A percentile compares a stretch with the other conserved stretches of the same genome.
These are phyloP conservation scores for Candida tibetensis DNA, from an alignment of 805 yeast species.

Conservation along the genomic window DNA sequence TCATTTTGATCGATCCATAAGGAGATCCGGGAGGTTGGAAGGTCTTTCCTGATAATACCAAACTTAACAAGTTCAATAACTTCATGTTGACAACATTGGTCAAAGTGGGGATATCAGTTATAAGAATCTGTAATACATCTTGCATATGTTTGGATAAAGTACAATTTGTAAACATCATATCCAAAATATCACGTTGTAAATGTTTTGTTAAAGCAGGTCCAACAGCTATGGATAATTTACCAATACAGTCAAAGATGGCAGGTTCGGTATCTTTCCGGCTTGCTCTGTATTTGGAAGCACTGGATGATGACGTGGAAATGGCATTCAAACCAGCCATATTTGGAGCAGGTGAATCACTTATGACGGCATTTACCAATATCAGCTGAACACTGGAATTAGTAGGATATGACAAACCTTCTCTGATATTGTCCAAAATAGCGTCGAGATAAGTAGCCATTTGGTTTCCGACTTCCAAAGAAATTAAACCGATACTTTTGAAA, in stretches of 20 bases:
- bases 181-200: constrained; percentile 75
- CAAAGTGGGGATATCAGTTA: constrained; percentile 74
- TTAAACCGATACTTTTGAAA: constrained; percentile 77
- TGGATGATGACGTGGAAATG: constrained; percentile 24
- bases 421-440: constrained; percentile 76
- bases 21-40: constrained; percentile 89
- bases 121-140: constrained; percentile 65
- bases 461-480: constrained; percentile 74
- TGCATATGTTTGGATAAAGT: constrained; percentile 83
- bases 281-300: constrained; percentile 52
- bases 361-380: constrained; percentile 40
- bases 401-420: constrained; percentile 64
- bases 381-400: constrained; percentile 37
- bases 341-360: constrained; percentile 19
- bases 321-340: constrained; percentile 20
- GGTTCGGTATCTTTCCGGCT: constrained; percentile 72
- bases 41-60: constrained; percentile 74
- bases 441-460: constrained; percentile 86
- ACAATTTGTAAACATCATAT: constrained; percentile 69
- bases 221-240: constrained; percentile 81
- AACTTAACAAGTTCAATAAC: constrained; percentile 66
- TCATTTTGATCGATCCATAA: constrained; percentile 56
- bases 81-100: constrained; percentile 70
- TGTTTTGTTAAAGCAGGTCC: constrained; percentile 93
- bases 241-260: constrained; percentile 84